Percentiles rank a stretch among this genome's conserved stretches.
phyloP scores from a whole-genome alignment of 345 rosid genomes.

The Brassica incana region DNA sequence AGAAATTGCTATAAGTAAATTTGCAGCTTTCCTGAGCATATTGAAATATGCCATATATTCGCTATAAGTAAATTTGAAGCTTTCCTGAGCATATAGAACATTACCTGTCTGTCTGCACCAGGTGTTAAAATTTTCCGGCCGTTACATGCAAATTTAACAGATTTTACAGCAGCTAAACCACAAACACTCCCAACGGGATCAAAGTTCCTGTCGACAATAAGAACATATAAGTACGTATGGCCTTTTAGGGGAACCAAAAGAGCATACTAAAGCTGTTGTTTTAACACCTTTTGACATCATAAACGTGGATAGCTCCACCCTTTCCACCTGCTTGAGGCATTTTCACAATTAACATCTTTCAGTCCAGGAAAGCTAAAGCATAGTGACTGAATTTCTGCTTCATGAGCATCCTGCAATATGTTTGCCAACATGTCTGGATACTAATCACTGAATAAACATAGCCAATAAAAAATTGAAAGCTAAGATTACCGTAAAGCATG shows the following conservation, averaged over 20 bases:
- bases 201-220: conserved; percentile 59
- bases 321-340: conserved; percentile 52
- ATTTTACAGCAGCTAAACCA: conserved; percentile 77
- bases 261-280: conserved; percentile 7
- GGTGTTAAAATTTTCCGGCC: conserved; percentile 67
- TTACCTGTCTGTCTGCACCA: conserved; percentile 72
- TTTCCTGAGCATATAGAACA: neutral
- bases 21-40: too few relatives aligned
- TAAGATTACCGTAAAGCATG: conserved; percentile 49
- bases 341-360: conserved; percentile 40
- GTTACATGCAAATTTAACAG: conserved; percentile 59
- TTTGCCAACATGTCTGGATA: conserved; percentile 21
- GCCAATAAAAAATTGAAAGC: neutral
- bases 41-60: neutral
- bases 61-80: neutral
- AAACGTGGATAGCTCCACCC: conserved; percentile 68
- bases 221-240: conserved; percentile 30
- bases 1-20: too few relatives aligned
- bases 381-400: conserved; percentile 71
- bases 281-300: conserved; percentile 66
- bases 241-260: conserved; percentile 19
- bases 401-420: conserved; percentile 63
- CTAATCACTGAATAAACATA: conserved; percentile 15
- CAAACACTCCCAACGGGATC: conserved; percentile 57
- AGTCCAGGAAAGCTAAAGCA: conserved; percentile 62